Conservation (phyloP, 495 filamentous ascomycete genomes). For the Penicillium salamii region DNA sequence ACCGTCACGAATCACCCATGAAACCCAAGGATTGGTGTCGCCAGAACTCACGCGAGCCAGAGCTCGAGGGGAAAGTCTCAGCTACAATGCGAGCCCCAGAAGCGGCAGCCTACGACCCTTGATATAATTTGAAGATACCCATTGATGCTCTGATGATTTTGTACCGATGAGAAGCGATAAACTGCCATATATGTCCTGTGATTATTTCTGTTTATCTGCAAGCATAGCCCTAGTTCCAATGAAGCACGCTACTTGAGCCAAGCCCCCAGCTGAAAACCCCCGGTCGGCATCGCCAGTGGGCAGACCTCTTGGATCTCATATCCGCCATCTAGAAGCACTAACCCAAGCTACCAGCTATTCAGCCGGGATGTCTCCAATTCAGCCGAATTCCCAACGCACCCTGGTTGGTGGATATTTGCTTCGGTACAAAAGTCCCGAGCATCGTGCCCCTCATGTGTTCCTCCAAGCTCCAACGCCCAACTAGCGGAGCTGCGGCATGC, state of each 20-base stretch:
- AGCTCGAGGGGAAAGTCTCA: conserved; percentile 30
- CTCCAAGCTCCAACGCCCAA: neutral
- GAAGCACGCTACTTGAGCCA: neutral
- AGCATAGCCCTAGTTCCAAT: neutral
- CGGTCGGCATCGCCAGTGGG: neutral
- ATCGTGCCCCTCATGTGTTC: conserved; percentile 6
- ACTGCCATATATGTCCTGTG: too few species aligned
- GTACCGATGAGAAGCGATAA: neutral
- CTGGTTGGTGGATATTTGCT: conserved; percentile 15
- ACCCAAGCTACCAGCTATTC: conserved; percentile 2
- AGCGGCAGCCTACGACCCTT: conserved; percentile 35
- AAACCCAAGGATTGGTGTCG: conserved; percentile 19
- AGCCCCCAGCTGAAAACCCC: too few species aligned
- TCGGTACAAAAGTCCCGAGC: neutral
- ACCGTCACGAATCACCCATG: conserved; percentile 21
- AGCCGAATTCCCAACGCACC: conserved; percentile 4
- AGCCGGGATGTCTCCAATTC: conserved; percentile 14
- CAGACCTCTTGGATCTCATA: neutral
- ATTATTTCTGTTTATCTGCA: neutral
- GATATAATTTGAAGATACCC: conserved; percentile 15
- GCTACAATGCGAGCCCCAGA: conserved; percentile 26
- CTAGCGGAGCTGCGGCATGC: neutral
- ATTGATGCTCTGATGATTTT: conserved; percentile 6
- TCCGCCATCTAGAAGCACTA: neutral
- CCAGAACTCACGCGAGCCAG: conserved; percentile 22